phyloP scores from a whole-genome alignment of 2,329 filamentous ascomycete genomes.

The Pseudofabraea citricarpa region DNA sequence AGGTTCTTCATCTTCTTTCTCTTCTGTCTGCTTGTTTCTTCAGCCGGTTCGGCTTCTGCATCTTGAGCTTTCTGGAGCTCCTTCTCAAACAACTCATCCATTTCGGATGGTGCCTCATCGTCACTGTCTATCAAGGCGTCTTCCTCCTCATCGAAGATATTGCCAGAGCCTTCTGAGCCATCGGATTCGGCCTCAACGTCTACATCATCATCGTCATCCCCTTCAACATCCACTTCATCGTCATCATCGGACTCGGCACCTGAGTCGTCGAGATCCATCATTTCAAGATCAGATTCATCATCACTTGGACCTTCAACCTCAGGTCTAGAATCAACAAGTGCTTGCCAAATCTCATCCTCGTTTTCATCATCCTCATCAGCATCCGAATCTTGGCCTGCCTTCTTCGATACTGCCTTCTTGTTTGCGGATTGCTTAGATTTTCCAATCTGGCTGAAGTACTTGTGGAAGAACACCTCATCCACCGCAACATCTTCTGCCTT shows the following conservation, averaged over 20 bases:
- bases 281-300: constrained; percentile 44
- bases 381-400: constrained; percentile 36
- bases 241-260: constrained; percentile 32
- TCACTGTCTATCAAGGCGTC: constrained; percentile 35
- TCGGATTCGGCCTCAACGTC: constrained; percentile 33
- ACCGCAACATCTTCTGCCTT: constrained; percentile 81
- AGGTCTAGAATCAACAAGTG: constrained; percentile 74
- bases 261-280: constrained; percentile 48
- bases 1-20: constrained; percentile 82
- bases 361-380: constrained; percentile 53
- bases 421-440: constrained; percentile 52
- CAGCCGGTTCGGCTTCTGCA: constrained; percentile 35
- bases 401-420: constrained; percentile 52
- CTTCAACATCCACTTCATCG: constrained; percentile 36
- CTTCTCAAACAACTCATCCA: constrained; percentile 33
- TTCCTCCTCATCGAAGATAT: constrained; percentile 23
- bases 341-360: constrained; percentile 88
- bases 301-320: constrained; percentile 65
- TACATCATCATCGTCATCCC: constrained; percentile 36
- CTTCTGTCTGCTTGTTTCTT: constrained; percentile 49
- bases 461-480: constrained; percentile 97
- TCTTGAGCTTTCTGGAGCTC: constrained; percentile 28
- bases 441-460: constrained; percentile 79
- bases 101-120: constrained; percentile 49
- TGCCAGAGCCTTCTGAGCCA: constrained; percentile 23